A percentile compares a stretch with the other conserved stretches of the same genome.
phyloP scores from a whole-genome alignment of 805 yeast species.

The Blastobotrys chiropterorum region DNA sequence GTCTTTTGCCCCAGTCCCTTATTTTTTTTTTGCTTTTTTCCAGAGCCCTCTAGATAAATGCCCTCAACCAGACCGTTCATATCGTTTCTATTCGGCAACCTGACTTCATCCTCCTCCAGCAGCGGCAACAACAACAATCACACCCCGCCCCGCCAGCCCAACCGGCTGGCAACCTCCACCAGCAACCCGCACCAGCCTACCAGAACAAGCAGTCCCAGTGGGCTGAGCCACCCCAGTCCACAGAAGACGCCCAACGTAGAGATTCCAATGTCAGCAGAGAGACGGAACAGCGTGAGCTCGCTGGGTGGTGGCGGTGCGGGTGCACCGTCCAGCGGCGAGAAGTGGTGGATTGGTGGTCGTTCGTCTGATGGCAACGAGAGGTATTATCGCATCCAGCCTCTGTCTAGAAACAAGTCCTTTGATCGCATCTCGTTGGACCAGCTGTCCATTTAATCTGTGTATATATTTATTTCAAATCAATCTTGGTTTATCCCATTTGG shows the following conservation, averaged over 20 bases:
- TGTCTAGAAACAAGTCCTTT: background rate
- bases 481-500: background rate
- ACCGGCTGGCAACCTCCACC: background rate
- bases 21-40: too few relatives aligned
- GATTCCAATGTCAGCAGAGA: conserved; percentile 5
- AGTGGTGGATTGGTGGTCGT: conserved; percentile 29
- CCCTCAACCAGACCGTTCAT: conserved; percentile 22
- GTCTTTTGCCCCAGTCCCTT: background rate
- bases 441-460: background rate
- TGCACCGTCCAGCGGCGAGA: conserved; percentile 12
- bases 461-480: background rate
- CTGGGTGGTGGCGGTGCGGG: conserved; percentile 1
- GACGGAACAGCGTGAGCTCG: conserved; percentile 11
- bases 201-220: background rate
- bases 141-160: background rate
- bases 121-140: background rate
- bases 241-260: conserved; percentile 1
- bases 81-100: conserved; percentile 18
- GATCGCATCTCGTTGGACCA: background rate
- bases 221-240: conserved; percentile 3
- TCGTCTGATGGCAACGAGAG: conserved; percentile 24
- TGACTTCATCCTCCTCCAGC: background rate
- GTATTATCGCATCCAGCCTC: conserved; percentile 19
- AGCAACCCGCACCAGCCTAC: background rate
- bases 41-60: conserved; percentile 13